Evolutionary conservation across 768 basidiomycete genomes (phyloP), one percentile per base, ranked within the genome.

Genomic region (Suillus fuscotomentosus): DNA sequence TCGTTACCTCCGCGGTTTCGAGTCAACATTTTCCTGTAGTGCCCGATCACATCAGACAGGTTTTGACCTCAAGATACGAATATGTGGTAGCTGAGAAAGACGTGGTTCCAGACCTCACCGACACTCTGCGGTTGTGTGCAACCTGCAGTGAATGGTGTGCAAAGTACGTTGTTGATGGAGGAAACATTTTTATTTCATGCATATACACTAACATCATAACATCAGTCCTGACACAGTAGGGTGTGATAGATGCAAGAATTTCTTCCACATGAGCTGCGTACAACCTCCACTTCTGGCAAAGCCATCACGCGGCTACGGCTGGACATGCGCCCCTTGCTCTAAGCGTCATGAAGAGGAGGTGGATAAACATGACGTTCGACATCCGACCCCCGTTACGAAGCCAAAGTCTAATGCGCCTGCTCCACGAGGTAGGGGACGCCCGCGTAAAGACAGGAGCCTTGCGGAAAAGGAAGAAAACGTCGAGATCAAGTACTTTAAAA

Each of bases 71-170:
- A 31, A 87, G 95, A 74, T 99, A 98, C 73, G 95, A 97, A 79
- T 98, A 94, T 79, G 88, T 99, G 42, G 89, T 97, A 38, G 91
- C 92, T 55, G 97, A 99, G 82, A 93, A 94, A 71, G 95, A 97
- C 66, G 87, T 95, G 66, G 87, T 97, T 31, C 87, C 91, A 11
- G 94, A 97, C 77, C 84, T 97, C 61, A 95, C 92, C 41, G 95
- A 97, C 75, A 78, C 83, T 43, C 82, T 95, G 62, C 91, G 95
- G 45, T 85, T 90, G 15, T 99, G 97, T 73, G 88, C 86, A 67
- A 86, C 90, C 54, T 99, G 97, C 76, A 81, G 82, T 53, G 84
- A 88, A 68, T 99, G 96, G 95, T 95, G 94, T 74, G 83, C 95
- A 66, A 91, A 87, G 89, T 96, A 81, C 71, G 88, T 79, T 51